Evolutionary conservation across 1,284 basidiomycete species (phyloP), one percentile per base, ranked within the genome.

Genomic region (Moesziomyces aphidis): DNA sequence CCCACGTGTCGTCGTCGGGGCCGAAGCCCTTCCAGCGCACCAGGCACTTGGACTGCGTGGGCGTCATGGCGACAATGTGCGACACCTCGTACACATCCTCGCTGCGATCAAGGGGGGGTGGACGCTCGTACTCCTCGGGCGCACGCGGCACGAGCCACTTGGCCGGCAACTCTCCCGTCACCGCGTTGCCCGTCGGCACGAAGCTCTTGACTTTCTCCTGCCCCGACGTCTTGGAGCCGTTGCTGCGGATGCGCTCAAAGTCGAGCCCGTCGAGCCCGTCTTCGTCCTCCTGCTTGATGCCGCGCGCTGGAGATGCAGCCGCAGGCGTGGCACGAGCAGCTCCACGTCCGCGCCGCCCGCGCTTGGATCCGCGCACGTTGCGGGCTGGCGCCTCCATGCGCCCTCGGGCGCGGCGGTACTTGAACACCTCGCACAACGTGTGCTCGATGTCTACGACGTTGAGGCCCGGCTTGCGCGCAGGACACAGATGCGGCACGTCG

Each of bases 391-490:
- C 46, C 1, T 55, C 39, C 5, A 70, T 13, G 2, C 50, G 43
- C 5, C 17, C 42, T 47, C 52, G 61, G 9, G 60, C 83, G n/a
- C 90, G 88, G 22, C 88, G 84, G 66, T 90, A 91, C 78, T 91
- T 91, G 84, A 90, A 89, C 23, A 90, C 85, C 73, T 91, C 90
- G 78, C 90, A 91, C 21, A 91, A 81, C 0, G 89, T 87, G 76
- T 91, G 90, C 81, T 91, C 90, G 57, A 91, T 86, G 74, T 88
- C 87, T 62, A 87, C 86, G 65, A 86, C 80, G 24, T 77, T 68
- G 31, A 91, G 78, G 3, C 88, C 88, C 39, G 90, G 83, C 26
- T 85, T 85, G 23, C 79, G 43, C 10, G 66, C 54, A 8, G 61
- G 66, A 55, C 66, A 69, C 42, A 74, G 48, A 34, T 63, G 66